Conservation (phyloP, 2,329 filamentous ascomycete species). For the Botrytis sinoallii region DNA sequence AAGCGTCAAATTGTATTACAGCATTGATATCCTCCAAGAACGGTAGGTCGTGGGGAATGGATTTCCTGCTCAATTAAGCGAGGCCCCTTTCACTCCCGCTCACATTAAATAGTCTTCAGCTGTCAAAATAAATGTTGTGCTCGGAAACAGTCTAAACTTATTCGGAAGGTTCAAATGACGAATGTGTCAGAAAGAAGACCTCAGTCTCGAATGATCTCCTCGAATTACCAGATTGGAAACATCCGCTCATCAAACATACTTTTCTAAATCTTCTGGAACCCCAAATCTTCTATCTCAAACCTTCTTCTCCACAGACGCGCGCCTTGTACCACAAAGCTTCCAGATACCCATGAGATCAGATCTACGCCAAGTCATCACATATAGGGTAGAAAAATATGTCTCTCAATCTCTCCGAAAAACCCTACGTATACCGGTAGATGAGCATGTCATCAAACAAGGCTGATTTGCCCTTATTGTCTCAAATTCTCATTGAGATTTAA, state of each 20-base stretch:
- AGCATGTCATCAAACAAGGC: background rate
- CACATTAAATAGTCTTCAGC: background rate
- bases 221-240: background rate
- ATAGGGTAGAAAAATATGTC: background rate
- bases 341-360: background rate
- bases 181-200: background rate
- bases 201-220: background rate
- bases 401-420: background rate
- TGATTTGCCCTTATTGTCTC: background rate
- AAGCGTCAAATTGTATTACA: background rate
- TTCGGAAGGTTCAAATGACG: background rate
- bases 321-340: background rate
- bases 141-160: background rate
- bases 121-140: background rate
- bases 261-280: background rate
- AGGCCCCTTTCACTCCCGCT: constrained; percentile 2
- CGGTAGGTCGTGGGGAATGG: background rate
- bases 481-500: background rate
- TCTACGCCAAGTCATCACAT: background rate
- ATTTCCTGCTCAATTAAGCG: constrained; percentile 3
- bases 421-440: background rate
- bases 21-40: background rate
- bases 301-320: background rate
- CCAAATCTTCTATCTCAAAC: constrained; percentile 2
- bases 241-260: background rate